Evolutionary conservation across 805 yeast genomes (phyloP), one percentile per base, ranked within the genome.

Genomic region (Wickerhamiella galacta): DNA sequence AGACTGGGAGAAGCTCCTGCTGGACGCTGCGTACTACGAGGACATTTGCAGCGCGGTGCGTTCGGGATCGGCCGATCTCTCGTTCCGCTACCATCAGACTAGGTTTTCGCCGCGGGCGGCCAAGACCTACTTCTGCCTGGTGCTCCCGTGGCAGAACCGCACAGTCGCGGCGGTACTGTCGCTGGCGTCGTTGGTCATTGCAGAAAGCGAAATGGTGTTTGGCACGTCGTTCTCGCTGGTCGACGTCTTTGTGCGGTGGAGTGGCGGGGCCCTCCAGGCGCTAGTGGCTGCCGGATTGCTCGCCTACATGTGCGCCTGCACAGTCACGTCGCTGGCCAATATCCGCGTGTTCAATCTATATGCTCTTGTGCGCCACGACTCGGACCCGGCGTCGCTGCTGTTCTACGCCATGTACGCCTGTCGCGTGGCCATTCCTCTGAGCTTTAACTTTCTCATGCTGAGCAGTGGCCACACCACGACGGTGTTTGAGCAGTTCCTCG

Each of bases 391-490:
- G 0, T 72, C 81, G 11, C 66, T 77, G 16, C 63, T 80, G 21
- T 81, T 80, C 49, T 81, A 78, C 51, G 71, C 83, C 15, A 75
- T 78, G 45, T 80, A 81, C 45, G 72, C 80, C 14, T 76, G 85
- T 32, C 70, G 93, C 40, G 58, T 81, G 49, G 78, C 93, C 0
- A 73, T 81, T 9, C 93, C 93, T 8, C 59, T 81, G 40, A 71
- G 80, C 17, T 81, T 76, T 55, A 81, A 81, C 53, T 81, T 77
- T 48, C 52, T 80, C 36, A 76, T 78, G 32, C 58, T 81, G 34
- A 64, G 75, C 37, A 63, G 70, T 2, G 59, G 66, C 14, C 56
- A 74, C 18, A 58, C 53, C 16, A 58, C 67, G 3, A 24, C 37
- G 20, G 64, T 59, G 8, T 81, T 81, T 52, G 82, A 79, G 47